Evolutionary conservation across 2,329 filamentous ascomycete species (phyloP).

Genomic region (Botrytis aclada): DNA sequence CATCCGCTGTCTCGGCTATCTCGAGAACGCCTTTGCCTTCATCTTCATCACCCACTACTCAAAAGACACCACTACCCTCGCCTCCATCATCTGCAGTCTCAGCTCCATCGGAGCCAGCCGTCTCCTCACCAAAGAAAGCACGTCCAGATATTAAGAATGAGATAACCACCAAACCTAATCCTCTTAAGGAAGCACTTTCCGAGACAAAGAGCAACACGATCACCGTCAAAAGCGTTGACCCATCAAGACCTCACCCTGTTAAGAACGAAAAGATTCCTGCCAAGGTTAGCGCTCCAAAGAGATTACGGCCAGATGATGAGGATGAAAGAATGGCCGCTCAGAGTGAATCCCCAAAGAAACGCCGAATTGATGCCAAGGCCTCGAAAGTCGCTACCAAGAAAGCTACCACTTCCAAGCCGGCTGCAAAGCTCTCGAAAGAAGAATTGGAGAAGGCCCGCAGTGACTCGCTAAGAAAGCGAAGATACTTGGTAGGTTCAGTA

Average conservation of each 20-base stretch:
- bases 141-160: background rate
- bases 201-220: background rate
- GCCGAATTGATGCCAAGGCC: background rate
- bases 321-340: background rate
- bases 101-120: background rate
- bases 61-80: background rate
- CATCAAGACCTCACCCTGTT: background rate
- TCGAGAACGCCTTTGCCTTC: background rate
- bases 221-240: background rate
- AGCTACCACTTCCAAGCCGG: background rate
- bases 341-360: background rate
- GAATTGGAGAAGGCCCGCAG: slow-evolving; percentile 2
- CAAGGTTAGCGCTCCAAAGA: background rate
- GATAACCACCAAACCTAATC: background rate
- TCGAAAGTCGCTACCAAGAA: background rate
- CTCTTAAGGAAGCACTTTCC: background rate
- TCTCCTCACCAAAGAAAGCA: background rate
- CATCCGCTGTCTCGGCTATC: background rate
- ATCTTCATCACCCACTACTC: background rate
- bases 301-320: slow-evolving; percentile 1
- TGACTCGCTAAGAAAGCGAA: slow-evolving; percentile 4
- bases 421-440: background rate
- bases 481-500: background rate
- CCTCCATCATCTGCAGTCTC: background rate
- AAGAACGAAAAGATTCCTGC: background rate